Evolutionary conservation across 805 yeast genomes (phyloP).

Genomic region (Metschnikowia picachoensis): DNA sequence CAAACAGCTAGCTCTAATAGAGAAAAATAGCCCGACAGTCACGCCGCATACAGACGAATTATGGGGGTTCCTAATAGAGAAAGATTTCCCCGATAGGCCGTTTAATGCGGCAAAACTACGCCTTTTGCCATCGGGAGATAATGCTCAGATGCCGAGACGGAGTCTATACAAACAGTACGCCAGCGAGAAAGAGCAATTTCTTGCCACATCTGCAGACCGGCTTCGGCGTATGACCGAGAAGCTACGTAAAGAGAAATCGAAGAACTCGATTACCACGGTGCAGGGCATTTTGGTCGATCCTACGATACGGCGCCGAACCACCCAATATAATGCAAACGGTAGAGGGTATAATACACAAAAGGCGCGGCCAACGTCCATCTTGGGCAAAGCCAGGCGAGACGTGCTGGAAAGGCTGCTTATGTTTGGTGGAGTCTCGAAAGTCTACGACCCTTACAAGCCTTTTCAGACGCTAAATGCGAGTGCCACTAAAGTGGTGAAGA

Average conservation of each 20-base stretch:
- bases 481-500: background rate
- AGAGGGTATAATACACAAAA: background rate
- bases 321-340: background rate
- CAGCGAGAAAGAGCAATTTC: conserved; percentile 40
- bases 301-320: conserved; percentile 12
- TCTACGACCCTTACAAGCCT: conserved; percentile 11
- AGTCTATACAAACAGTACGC: conserved; percentile 37
- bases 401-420: conserved; percentile 31
- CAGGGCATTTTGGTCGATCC: conserved; percentile 16
- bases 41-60: conserved; percentile 40
- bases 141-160: conserved; percentile 29
- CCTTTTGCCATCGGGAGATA: conserved; percentile 3
- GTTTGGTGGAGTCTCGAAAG: conserved; percentile 19
- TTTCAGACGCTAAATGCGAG: conserved; percentile 1
- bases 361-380: conserved; percentile 22
- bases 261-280: conserved; percentile 33
- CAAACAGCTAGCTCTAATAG: conserved; percentile 40
- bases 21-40: conserved; percentile 40
- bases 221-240: conserved; percentile 40
- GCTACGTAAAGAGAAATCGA: conserved; percentile 37
- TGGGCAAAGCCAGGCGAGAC: conserved; percentile 35
- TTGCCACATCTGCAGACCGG: conserved; percentile 42
- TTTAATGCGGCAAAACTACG: conserved; percentile 3
- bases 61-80: conserved; percentile 43
- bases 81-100: conserved; percentile 49